phyloP scores from a whole-genome alignment of 139 green algal genomes.

The Zygnema circumcarinatum region DNA sequence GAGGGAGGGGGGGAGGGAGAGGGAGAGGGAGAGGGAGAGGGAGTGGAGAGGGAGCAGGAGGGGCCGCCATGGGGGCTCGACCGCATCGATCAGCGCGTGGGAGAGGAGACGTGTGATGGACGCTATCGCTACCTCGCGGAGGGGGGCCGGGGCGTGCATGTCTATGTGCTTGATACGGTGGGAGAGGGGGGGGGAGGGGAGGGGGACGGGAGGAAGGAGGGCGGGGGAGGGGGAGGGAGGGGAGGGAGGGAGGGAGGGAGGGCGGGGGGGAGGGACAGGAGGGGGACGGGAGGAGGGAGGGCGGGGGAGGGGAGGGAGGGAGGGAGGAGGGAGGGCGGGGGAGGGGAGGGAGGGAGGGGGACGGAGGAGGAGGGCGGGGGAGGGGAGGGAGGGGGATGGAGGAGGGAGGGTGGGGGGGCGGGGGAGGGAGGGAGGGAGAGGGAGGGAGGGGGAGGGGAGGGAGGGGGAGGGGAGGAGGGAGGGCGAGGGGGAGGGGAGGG shows the following conservation, averaged over 20 bases:
- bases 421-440: neutral
- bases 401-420: neutral
- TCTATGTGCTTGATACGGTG: conserved; percentile 44
- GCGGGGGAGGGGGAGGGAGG: neutral
- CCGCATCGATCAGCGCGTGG: conserved; percentile 22
- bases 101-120: neutral
- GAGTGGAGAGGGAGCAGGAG: neutral
- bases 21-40: neutral
- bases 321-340: neutral
- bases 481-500: neutral
- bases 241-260: too few relatives aligned
- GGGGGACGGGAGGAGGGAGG: neutral
- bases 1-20: neutral
- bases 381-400: neutral
- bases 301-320: neutral
- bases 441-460: neutral
- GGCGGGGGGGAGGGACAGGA: neutral
- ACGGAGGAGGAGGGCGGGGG: neutral
- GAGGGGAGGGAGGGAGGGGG: neutral
- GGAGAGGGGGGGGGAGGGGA: neutral
- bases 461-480: neutral
- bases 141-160: conserved; percentile 6
- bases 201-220: neutral
- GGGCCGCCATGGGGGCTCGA: conserved; percentile 6
- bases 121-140: neutral